Evolutionary conservation across 2,329 filamentous ascomycete genomes (phyloP), one percentile per base, ranked within the genome.

Genomic region (Ceratocystiopsis sp.): DNA sequence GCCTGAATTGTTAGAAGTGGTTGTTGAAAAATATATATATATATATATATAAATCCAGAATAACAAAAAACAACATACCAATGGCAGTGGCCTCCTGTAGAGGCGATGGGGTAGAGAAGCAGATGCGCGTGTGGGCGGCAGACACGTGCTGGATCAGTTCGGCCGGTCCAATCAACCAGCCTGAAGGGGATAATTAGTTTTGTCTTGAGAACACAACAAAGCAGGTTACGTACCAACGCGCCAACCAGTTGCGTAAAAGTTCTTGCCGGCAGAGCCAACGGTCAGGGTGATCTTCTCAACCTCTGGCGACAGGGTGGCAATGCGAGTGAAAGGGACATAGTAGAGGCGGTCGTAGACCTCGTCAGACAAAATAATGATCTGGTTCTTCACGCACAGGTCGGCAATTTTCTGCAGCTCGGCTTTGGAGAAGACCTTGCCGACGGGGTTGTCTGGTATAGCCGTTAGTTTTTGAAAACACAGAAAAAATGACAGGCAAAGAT

Each of bases 241-340:
- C 91, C 91, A 98, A 40, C 91, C 91, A 0, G 91, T 98, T 45
- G 84, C 85, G 57, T 96, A 96, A 62, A 98, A 98, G 67, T 91
- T 93, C 72, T 98, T 98, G 53, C 91, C 91, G 1, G 86, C 91
- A 0, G 86, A 94, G 17, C 91, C 91, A 29, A 98, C 91, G 0
- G 91, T 96, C 40, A 98, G 63, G 5, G 91, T 96, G 51, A 93
- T 71, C 46, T 75, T 75, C 52, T 86, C 86, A 42, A 96, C 77
- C 59, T 95, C 86, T 0, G 87, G 86, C 0, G 85, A 93, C 16
- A 98, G 67, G 0, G 86, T 95, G 19, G 84, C 84, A 44, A 96
- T 80, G 53, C 91, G 76, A 1, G 87, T 96, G 58, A 96, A 98
- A 1, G 89, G 89, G 1, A 86, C 84, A 58, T 96, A 98, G 69